These are phyloP conservation scores for Alloascoidea hylecoeti DNA, from an alignment of 805 yeast species.

Conservation along the genomic window DNA sequence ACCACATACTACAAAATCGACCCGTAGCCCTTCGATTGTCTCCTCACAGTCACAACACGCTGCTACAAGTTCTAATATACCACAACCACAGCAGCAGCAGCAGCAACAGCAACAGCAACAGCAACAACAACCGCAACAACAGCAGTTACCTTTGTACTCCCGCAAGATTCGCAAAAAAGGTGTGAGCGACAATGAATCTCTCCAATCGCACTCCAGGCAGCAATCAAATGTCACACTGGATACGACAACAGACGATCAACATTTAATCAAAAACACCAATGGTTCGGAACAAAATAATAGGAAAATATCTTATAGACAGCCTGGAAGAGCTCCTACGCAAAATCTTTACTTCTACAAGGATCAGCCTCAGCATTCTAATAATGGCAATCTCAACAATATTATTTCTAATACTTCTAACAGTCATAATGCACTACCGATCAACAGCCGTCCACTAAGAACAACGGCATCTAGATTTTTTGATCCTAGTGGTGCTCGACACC, in stretches of 20 bases:
- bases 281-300: background rate
- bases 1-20: slow-evolving; percentile 3
- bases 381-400: no score
- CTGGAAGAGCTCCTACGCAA: background rate
- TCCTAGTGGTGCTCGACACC: slow-evolving; percentile 2
- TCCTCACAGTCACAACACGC: no score
- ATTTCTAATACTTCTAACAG: background rate
- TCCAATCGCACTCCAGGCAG: no score
- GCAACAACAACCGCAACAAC: slow-evolving; percentile 3
- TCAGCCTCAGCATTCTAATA: background rate
- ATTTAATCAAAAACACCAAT: no score
- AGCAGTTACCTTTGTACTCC: slow-evolving; percentile 3
- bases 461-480: slow-evolving; percentile 2
- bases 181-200: background rate
- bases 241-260: no score
- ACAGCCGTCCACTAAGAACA: background rate
- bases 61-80: no score
- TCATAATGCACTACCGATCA: background rate
- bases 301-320: no score
- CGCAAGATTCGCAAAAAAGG: background rate
- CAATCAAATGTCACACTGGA: no score
- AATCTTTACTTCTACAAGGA: background rate
- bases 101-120: slow-evolving; percentile 2
- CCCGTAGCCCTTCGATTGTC: no score
- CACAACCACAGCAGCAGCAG: slow-evolving; percentile 6